Conservation (phyloP, 2,329 filamentous ascomycete genomes). For the Epichloe sp. region DNA sequence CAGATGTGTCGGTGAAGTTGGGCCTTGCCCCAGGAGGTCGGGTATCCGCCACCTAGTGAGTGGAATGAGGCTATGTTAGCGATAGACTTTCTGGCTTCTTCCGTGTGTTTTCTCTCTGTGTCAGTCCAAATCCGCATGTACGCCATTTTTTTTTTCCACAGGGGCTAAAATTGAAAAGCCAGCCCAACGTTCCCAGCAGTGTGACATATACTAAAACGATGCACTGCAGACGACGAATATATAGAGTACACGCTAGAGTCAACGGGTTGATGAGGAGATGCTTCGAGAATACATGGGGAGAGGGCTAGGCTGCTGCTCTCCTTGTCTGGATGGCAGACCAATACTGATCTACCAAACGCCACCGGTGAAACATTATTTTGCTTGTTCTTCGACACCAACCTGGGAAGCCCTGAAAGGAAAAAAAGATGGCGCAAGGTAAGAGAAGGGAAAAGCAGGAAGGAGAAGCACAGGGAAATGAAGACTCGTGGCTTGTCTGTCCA, state of each 20-base stretch:
- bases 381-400: not conserved
- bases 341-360: not conserved
- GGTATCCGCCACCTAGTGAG: slow-evolving; percentile 58
- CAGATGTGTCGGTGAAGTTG: slow-evolving; percentile 70
- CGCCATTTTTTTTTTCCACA: not conserved
- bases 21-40: slow-evolving; percentile 62
- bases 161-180: not conserved
- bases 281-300: not conserved
- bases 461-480: not conserved
- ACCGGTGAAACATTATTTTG: not conserved
- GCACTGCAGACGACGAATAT: not conserved
- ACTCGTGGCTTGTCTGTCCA: not conserved
- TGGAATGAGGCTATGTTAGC: slow-evolving; percentile 16
- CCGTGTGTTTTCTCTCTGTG: not conserved
- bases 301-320: not conserved
- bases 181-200: not conserved
- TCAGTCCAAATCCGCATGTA: not conserved
- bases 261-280: not conserved
- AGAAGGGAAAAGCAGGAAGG: not conserved
- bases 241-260: not conserved
- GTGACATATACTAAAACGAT: not conserved
- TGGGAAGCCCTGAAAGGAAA: not conserved
- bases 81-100: not conserved
- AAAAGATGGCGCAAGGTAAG: not conserved
- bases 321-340: not conserved